A percentile compares a stretch with the other conserved stretches of the same genome.
Evolutionary conservation across 495 filamentous ascomycete species (phyloP).

Genomic region (Aspergillus biplanus): DNA sequence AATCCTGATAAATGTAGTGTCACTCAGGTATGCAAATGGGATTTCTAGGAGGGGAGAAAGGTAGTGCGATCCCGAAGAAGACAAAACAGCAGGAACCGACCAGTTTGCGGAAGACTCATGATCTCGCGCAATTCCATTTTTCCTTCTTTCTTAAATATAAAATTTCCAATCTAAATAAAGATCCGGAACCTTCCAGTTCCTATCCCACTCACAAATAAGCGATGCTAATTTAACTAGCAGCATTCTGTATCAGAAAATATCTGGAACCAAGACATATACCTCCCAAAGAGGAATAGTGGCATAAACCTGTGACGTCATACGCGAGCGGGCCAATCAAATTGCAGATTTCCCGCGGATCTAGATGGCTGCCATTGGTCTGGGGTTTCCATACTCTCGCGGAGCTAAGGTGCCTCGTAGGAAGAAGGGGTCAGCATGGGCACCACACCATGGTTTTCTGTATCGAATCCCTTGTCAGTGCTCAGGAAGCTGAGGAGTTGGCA

Average conservation of each 20-base stretch:
- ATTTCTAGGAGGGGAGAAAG: too few species aligned
- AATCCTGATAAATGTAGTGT: too few species aligned
- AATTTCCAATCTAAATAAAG: slow-evolving; percentile 7
- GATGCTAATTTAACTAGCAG: slow-evolving; percentile 2
- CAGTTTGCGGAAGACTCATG: too few species aligned
- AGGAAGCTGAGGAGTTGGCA: neutral
- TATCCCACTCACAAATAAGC: neutral
- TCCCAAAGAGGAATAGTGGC: slow-evolving; percentile 5
- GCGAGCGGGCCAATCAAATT: slow-evolving; percentile 20
- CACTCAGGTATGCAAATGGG: too few species aligned
- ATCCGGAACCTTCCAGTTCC: neutral
- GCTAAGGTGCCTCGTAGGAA: too few species aligned
- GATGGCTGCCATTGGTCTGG: neutral
- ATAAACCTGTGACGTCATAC: slow-evolving; percentile 18
- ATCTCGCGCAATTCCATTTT: too few species aligned
- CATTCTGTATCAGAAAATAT: slow-evolving; percentile 3
- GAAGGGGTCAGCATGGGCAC: too few species aligned
- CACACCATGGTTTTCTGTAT: too few species aligned
- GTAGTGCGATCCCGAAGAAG: too few species aligned
- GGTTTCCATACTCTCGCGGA: neutral
- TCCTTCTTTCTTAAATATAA: neutral
- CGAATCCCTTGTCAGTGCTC: too few species aligned
- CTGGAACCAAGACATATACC: slow-evolving; percentile 9
- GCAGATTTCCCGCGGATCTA: neutral
- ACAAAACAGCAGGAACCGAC: too few species aligned